These are phyloP conservation scores for Cornus controversa DNA, from an alignment of 148 eudicot species.

Conservation along the genomic window DNA sequence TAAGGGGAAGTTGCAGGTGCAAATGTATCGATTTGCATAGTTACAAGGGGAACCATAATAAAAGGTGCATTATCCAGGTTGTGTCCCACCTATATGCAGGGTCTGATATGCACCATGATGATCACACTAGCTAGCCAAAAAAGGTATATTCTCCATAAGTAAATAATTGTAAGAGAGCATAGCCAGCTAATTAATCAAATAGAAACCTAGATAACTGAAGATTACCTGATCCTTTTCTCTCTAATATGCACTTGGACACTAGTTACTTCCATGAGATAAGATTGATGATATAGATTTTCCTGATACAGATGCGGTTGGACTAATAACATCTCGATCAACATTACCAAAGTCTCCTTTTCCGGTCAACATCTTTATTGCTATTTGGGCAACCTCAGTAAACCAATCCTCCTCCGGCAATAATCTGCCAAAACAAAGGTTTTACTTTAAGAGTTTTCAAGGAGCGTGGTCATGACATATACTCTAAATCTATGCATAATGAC, in stretches of 20 bases:
- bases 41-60: no score
- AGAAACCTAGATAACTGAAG: not conserved
- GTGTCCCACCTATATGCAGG: no score
- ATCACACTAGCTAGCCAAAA: no score
- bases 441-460: not conserved
- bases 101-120: no score
- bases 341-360: constrained; percentile 53
- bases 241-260: not conserved
- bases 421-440: constrained; percentile 33
- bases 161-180: no score
- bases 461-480: no score
- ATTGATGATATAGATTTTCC: constrained; percentile 36
- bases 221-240: not conserved
- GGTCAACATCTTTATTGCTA: constrained; percentile 70
- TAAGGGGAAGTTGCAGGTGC: no score
- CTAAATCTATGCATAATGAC: no score
- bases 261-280: constrained; percentile 38
- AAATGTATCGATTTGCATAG: no score
- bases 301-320: constrained; percentile 64
- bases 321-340: constrained; percentile 37
- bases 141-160: not conserved
- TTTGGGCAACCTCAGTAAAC: constrained; percentile 87
- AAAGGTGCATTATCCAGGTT: no score
- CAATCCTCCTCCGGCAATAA: constrained; percentile 92
- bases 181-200: not conserved